Evolutionary conservation across 2,329 filamentous ascomycete genomes (phyloP), one percentile per base, ranked within the genome.

Genomic region (Colletotrichum sp.): DNA sequence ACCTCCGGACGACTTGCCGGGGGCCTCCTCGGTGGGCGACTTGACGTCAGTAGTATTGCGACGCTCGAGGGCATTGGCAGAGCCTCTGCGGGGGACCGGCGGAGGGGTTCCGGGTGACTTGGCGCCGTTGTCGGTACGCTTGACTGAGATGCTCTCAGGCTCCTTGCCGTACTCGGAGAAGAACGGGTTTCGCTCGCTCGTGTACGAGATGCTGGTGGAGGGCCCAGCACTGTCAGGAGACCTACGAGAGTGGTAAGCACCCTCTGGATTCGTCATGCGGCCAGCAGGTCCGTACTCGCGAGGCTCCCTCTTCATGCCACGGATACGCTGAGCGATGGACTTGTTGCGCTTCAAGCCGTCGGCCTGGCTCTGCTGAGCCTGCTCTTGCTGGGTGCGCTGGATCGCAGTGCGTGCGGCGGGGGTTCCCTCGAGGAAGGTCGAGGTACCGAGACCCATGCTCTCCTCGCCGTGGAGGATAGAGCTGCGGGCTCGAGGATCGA

Each of bases 401-500:
- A 98, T 95, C 21, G 94, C 95, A 9, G 93, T 91, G 79, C 93
- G 92, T 32, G 96, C 94, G 32, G 96, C 97, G 16, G 97, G 96
- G 2, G 97, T 94, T 43, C 97, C 97, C 81, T 99, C 97, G 26
- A 99, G 86, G 88, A 99, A 99, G 3, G 97, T 99, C 38, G 96
- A 98, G 2, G 96, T 98, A 69, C 97, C 97, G 9, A 99, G 87
- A 12, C 97, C 97, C 77, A 95, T 87, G 5, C 92, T 93, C 85
- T 98, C 93, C 71, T 96, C 92, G 21, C 96, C 96, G 79, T 99
- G 95, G 16, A 99, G 90, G 63, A 94, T 91, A 72, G 95, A 92
- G 63, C 92, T 89, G 72, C 92, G 91, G 32, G 90, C 85, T 32
- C 90, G 90, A 2, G 95, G 92, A 81, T 97, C 94, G 80, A 96